Base-by-base conservation (phyloP, 78 protist genomes). In the Dictyostelium citrinum region DNA sequence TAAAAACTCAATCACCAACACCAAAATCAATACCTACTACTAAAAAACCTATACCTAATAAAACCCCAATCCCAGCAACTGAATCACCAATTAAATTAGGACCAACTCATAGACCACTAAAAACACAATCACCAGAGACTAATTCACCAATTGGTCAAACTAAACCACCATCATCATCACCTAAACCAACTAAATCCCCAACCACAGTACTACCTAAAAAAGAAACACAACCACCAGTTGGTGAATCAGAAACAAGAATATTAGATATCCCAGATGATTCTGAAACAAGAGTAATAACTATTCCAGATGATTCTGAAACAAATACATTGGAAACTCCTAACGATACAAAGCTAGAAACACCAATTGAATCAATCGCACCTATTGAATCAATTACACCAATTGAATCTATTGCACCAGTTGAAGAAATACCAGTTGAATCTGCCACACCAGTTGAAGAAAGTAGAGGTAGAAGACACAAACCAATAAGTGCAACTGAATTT, bases 61-160 rank as follows among this genome's bases (percentile, higher is more conserved):
- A 64, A 27, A 11, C 31, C 6, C 77, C 72, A 64, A 64, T 64
- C 9, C 31, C 35, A 3, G 72, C 27, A 3, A 64, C 35, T 10
- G 35, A 64, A 64, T n/a, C 17, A 33, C 45, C 77, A 33, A 12
- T 35, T 16, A 70, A 70, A 70, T 17, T 70, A 1, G 12, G 41
- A 31, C 77, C 77, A 33, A 70, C 77, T 70, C 77, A 70, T 33
- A 33, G 11, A 70, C 77, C 77, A 17, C 77, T 17, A 70, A 70
- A 33, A 35, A 70, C 35, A 33, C 77, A 29, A 70, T 4, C 77
- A 6, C 39, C 35, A 33, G 77, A 55, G 64, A 55, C 64, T 0
- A 9, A 55, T 0, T 20, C 43, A 1, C 75, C 75, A 29, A 12
- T 67, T 67, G 43, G 2, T n/a, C n/a, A n/a, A 29, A 33, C 45